Percentiles rank a stretch among this genome's conserved stretches.
phyloP scores from a whole-genome alignment of 306 rosid genomes.

The Castanea sativa region DNA sequence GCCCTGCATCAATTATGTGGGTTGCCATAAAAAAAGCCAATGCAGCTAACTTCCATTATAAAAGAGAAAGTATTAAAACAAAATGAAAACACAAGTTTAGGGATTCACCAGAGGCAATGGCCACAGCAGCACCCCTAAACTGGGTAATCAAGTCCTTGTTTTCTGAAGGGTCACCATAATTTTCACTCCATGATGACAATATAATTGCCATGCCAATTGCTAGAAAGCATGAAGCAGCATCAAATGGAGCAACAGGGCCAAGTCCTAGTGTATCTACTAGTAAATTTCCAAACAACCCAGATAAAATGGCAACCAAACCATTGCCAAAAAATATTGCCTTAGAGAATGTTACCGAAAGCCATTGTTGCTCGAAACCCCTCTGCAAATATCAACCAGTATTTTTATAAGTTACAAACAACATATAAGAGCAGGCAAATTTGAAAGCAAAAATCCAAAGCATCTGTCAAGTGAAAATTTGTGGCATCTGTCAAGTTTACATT shows the following conservation, averaged over 20 bases:
- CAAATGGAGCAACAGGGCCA: conserved; percentile 98
- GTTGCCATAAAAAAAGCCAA: neutral
- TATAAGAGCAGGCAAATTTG: neutral
- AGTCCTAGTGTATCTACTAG: conserved; percentile 75
- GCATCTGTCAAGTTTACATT: neutral
- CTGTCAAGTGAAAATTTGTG: neutral
- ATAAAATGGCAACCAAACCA: conserved; percentile 76
- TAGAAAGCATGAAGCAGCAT: conserved; percentile 94
- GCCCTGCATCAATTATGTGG: neutral
- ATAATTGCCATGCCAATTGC: conserved; percentile 89
- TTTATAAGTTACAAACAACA: neutral
- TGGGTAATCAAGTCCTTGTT: conserved; percentile 79
- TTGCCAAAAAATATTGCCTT: conserved; percentile 96
- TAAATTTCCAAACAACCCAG: conserved; percentile 89
- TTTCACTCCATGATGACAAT: conserved; percentile 82
- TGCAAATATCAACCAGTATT: conserved; percentile 34
- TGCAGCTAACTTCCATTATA: neutral
- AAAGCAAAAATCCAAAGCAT: neutral
- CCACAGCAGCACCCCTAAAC: conserved; percentile 86
- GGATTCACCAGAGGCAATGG: conserved; percentile 85
- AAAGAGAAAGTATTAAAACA: conserved; percentile 12
- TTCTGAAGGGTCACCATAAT: conserved; percentile 80
- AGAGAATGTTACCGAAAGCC: conserved; percentile 88
- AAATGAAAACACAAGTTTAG: neutral
- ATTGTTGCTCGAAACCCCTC: conserved; percentile 96